Conservation (phyloP, 106 monocot genomes). For the Dendrobium catenatum region DNA sequence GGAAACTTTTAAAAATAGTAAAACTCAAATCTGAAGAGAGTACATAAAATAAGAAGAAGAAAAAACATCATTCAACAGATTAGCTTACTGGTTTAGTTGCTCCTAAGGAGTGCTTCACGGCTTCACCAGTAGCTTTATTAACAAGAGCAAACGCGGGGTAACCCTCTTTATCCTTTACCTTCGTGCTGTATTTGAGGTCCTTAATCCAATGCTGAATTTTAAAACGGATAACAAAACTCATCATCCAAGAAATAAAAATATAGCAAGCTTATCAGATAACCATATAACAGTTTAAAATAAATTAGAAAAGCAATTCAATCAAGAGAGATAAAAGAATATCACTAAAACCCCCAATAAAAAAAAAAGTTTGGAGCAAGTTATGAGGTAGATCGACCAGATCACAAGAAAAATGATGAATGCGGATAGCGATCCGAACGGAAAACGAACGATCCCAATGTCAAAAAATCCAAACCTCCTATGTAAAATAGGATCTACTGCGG, state of each 20-base stretch:
- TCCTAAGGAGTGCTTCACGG: conserved; percentile 64
- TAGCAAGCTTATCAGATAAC: not conserved
- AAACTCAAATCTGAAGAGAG: not conserved
- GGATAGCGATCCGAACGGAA: too few species aligned
- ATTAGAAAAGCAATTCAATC: not conserved
- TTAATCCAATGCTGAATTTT: conserved; percentile 75
- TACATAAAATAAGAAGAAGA: not conserved
- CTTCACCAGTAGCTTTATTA: conserved; percentile 63
- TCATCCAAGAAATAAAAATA: not conserved
- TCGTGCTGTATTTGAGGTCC: conserved; percentile 55
- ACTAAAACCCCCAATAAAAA: not conserved
- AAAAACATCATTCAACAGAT: not conserved
- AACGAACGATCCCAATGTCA: too few species aligned
- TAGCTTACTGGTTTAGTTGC: conserved; percentile 43
- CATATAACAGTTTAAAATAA: not conserved
- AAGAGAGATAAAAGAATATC: not conserved
- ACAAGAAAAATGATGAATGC: not conserved
- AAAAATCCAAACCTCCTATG: too few species aligned
- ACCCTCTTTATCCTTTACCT: conserved; percentile 67
- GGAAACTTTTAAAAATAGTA: not conserved
- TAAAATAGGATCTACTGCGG: too few species aligned
- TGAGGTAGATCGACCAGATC: not conserved
- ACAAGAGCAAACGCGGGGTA: conserved; percentile 67
- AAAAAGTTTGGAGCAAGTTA: not conserved
- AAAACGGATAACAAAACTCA: conserved; percentile 6